Conservation (phyloP, 78 protist genomes). For the Isochrysis galbana region DNA sequence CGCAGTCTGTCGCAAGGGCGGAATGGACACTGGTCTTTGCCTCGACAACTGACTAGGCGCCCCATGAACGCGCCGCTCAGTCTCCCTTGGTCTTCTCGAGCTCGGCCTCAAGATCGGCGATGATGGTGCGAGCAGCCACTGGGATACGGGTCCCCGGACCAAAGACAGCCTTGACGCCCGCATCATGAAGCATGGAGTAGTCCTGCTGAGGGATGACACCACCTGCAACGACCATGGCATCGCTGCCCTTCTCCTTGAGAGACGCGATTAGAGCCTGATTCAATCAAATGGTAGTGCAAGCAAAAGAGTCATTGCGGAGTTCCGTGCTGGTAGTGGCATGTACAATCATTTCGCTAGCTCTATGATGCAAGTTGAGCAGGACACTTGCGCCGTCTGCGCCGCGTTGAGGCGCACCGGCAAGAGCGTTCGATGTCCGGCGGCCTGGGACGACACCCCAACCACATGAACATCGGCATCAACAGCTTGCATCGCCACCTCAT, state of each 20-base stretch:
- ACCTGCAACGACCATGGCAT: conserved; percentile 85
- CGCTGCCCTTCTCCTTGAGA: conserved; percentile 56
- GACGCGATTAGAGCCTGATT: conserved; percentile 77
- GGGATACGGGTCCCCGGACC: conserved; percentile 91
- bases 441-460: conserved; percentile 91
- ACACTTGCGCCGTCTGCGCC: too few relatives aligned
- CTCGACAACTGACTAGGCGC: too few relatives aligned
- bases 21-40: too few relatives aligned
- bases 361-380: too few relatives aligned
- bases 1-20: too few relatives aligned
- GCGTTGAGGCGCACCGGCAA: conserved; percentile 87
- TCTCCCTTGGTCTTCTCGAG: not conserved
- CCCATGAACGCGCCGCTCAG: too few relatives aligned
- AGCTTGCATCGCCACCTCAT: conserved; percentile 86
- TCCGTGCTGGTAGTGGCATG: too few relatives aligned
- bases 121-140: conserved; percentile 14
- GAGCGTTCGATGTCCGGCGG: conserved; percentile 96
- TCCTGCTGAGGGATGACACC: conserved; percentile 96
- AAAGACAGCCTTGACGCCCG: conserved; percentile 87
- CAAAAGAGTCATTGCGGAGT: too few relatives aligned
- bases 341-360: too few relatives aligned
- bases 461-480: conserved; percentile 95
- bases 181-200: conserved; percentile 79
- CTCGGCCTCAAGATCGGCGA: conserved; percentile 9
- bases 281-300: too few relatives aligned